Evolutionary conservation across 306 rosid species (phyloP), one percentile per base, ranked within the genome.

Genomic region (Trifolium fragiferum): DNA sequence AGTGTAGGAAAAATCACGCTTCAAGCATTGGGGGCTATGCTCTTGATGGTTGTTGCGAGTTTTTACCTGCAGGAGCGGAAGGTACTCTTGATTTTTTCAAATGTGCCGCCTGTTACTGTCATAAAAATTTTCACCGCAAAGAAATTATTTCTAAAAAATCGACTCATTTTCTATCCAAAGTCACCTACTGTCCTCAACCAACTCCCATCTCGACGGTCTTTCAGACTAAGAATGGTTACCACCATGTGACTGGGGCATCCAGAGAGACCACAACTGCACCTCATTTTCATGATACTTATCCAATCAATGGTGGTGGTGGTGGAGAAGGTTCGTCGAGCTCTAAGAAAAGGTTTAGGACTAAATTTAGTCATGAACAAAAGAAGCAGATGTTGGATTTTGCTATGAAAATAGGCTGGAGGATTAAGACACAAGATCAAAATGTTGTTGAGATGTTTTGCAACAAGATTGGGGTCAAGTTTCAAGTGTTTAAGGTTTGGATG

Each of bases 401-500:
- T 40, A 92, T 83, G 73, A 70, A 80, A 40, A 27, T 90, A 5
- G 93, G 89, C 4, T 93, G 98, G 98, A 86, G 84, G 84, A 81
- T 93, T 70, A 95, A 87, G 85, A 93, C 86, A 72, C 88, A 90
- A 25, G 97, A 93, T 12, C 95, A 93, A 61, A 64, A 46, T 10
- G 79, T 50, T 43, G 90, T 90, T 3, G 86, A 85, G 69, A 82
- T 83, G 70, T 93, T 93, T 81, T 93, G 97, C 30, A 57, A 80
- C 58, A 80, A 89, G 8, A 81, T 82, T 2, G 98, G 97, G 0
- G 86, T 93, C 3, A 84, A 84, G 72, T 90, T 91, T n/a, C 87
- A 86, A 4, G 93, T 87, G 15, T 90, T 93, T n/a, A 93, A 90
- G 85, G 98, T 90, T 35, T 93, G 97, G 97, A 89, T 93, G 93